phyloP scores from a whole-genome alignment of 352 stramenopile species.

The Pythium insidiosum region DNA sequence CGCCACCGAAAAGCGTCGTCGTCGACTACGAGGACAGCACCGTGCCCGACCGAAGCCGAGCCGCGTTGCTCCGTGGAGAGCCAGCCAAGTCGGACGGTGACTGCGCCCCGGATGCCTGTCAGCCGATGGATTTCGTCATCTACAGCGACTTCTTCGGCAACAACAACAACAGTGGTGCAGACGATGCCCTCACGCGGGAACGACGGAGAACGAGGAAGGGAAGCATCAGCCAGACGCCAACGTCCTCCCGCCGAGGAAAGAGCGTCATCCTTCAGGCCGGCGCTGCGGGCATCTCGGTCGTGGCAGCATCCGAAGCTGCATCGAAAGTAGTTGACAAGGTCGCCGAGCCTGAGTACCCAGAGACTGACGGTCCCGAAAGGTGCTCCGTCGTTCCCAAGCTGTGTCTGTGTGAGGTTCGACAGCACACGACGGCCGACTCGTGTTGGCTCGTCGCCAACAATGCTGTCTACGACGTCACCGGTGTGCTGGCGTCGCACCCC shows the following conservation, averaged over 20 bases:
- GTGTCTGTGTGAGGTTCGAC: conserved; percentile 64
- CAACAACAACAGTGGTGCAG: conserved; percentile 2
- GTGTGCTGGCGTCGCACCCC: conserved; percentile 62
- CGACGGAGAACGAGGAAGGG: no score
- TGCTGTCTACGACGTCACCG: conserved; percentile 84
- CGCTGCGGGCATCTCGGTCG: not conserved
- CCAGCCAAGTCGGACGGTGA: conserved; percentile 9
- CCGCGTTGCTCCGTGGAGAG: conserved; percentile 9
- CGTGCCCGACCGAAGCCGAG: conserved; percentile 11
- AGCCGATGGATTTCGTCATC: conserved; percentile 19
- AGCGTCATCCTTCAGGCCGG: conserved; percentile 5
- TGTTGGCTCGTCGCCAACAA: conserved; percentile 93
- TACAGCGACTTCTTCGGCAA: conserved; percentile 9
- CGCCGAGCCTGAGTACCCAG: no score
- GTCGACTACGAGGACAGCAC: conserved; percentile 55
- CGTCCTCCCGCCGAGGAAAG: conserved; percentile 10
- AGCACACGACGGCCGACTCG: conserved; percentile 87
- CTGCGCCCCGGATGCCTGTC: conserved; percentile 39
- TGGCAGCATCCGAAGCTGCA: no score
- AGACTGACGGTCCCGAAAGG: no score
- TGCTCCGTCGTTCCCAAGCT: conserved; percentile 61
- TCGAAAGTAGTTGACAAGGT: no score
- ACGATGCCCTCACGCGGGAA: conserved; percentile 3
- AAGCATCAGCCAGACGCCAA: conserved; percentile 5
- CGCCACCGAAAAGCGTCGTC: conserved; percentile 29